Base-by-base conservation (phyloP, 2,329 filamentous ascomycete species). In the Aureobasidium uvarum region DNA sequence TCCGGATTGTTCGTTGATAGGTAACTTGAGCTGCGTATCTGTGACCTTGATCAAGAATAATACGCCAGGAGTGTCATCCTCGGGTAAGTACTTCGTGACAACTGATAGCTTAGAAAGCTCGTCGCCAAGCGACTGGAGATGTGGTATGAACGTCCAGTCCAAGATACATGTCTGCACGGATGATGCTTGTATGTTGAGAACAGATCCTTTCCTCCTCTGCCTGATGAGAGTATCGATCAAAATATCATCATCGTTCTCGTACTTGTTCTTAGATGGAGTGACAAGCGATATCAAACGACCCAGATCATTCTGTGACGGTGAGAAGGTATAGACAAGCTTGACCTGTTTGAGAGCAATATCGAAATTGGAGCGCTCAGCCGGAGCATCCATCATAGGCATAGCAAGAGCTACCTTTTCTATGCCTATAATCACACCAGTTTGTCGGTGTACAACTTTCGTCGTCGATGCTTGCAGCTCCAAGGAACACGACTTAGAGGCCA, bases 11-110 rank as follows among this genome's bases (percentile, higher is more conserved):
- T 87, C 84, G 50, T 88, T 89, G 56, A 94, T 75, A 50, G 89
- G 84, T 11, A 91, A 77, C 31, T 82, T 80, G 10, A 62, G 85
- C 77, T 33, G 88, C 83, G 7, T 91, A 71, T 20, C 86, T 85
- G 62, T 86, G 62, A 97, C 76, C 36, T 86, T 81, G 0, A 84
- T 81, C 43, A 99, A 80, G 0, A 89, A 92, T 43, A 99, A 81
- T 23, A 98, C 81, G 0, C 95, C 95, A 2, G 95, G 95, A 1
- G 93, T 86, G 71, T 99, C 94, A 76, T 99, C 95, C 71, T 99
- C 94, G 0, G 95, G 94, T 2, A 99, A 82, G 74, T 98, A 98
- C 74, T 97, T 98, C 7, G 94, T 86, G 31, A 99, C 92, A 0
- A 88, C 93, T 0, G 92, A 91, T 5, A 99, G 81, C 69, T 90